These are phyloP conservation scores for Yamadazyma paraphyllophila DNA, from an alignment of 805 yeast genomes.

Conservation along the genomic window DNA sequence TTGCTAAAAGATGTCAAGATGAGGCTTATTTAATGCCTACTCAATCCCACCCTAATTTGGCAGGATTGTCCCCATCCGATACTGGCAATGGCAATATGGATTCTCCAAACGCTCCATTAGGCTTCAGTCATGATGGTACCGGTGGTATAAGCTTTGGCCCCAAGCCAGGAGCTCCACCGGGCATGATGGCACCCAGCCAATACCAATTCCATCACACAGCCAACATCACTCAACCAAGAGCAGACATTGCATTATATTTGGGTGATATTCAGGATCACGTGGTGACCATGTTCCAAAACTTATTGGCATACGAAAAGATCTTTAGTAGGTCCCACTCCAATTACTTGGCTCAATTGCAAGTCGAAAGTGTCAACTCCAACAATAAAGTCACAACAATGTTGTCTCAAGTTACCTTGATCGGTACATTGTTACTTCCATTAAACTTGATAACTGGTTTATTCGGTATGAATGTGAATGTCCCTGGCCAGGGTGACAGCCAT, in stretches of 20 bases:
- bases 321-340: conserved; percentile 89
- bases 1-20: conserved; percentile 92
- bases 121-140: conserved; percentile 15
- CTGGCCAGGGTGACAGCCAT: conserved; percentile 51
- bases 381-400: conserved; percentile 82
- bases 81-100: conserved; percentile 2
- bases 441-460: conserved; percentile 88
- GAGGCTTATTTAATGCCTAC: conserved; percentile 23
- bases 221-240: conserved; percentile 60
- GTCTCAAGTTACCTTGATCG: conserved; percentile 84
- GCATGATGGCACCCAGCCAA: conserved; percentile 16
- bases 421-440: conserved; percentile 87
- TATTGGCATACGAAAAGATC: conserved; percentile 87
- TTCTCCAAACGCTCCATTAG: conserved; percentile 6
- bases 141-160: conserved; percentile 38
- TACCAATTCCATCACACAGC: conserved; percentile 18
- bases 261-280: conserved; percentile 98
- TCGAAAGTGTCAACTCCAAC: conserved; percentile 83
- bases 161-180: conserved; percentile 32
- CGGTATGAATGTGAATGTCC: conserved; percentile 92
- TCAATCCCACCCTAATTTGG: conserved; percentile 6
- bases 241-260: conserved; percentile 85
- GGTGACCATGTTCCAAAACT: conserved; percentile 90
- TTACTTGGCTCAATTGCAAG: conserved; percentile 90
- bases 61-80: conserved; percentile 2